Percentiles rank a stretch among this genome's conserved stretches.
Conservation (phyloP, 805 yeast genomes). For the Jamesozyma piceae region DNA sequence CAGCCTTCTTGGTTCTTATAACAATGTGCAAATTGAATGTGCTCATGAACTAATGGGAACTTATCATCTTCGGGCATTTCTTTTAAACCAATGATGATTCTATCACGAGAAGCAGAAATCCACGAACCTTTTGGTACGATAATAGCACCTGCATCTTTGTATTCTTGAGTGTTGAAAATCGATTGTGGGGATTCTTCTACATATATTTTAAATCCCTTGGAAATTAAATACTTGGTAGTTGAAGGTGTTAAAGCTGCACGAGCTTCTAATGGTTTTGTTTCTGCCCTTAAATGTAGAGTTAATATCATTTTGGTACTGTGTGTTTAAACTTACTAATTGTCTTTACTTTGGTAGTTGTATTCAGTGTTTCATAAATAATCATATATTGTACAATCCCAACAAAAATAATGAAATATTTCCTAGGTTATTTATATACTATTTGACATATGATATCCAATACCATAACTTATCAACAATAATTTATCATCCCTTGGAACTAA, state of each 20-base stretch:
- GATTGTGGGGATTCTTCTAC: slow-evolving; percentile 87
- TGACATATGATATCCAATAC: too few species aligned
- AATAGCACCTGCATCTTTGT: slow-evolving; percentile 68
- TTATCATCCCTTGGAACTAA: too few species aligned
- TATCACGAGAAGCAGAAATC: slow-evolving; percentile 81
- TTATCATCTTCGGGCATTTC: slow-evolving; percentile 84
- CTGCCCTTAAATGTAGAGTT: slow-evolving; percentile 86
- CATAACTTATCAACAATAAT: too few species aligned
- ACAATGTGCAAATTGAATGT: slow-evolving; percentile 97
- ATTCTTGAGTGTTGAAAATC: slow-evolving; percentile 68
- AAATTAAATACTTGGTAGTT: slow-evolving; percentile 71
- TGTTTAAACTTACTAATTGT: too few species aligned
- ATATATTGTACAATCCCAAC: too few species aligned
- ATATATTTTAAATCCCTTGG: slow-evolving; percentile 78
- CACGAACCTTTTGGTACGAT: slow-evolving; percentile 92
- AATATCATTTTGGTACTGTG: slow-evolving; percentile 33
- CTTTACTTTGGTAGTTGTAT: too few species aligned
- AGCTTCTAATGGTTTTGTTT: slow-evolving; percentile 93
- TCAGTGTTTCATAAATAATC: too few species aligned
- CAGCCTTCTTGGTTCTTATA: slow-evolving; percentile 97
- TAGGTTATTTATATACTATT: too few species aligned
- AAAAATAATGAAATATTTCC: not conserved
- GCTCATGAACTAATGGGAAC: slow-evolving; percentile 92
- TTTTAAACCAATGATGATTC: slow-evolving; percentile 87
- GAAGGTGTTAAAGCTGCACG: slow-evolving; percentile 95